Conservation (phyloP, 345 rosid genomes). For the Sonneratia alba region DNA sequence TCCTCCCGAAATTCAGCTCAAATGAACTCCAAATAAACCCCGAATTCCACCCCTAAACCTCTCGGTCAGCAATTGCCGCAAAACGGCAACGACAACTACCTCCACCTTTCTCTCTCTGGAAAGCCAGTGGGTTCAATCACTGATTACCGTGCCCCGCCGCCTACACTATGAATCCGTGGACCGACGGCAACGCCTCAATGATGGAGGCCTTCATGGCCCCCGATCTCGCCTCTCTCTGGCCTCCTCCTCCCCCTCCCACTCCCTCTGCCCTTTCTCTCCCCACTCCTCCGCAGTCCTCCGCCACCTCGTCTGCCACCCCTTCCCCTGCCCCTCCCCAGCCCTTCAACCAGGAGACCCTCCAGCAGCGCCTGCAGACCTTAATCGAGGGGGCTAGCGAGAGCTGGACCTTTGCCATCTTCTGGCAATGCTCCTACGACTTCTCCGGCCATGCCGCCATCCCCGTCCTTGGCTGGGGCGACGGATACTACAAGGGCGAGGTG, state of each 20-base stretch:
- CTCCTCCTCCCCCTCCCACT: conserved; percentile 29
- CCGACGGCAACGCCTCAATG: conserved; percentile 72
- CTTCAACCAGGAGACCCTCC: conserved; percentile 67
- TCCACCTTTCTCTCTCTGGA: no score
- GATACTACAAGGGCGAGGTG: conserved; percentile 83
- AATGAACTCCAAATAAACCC: no score
- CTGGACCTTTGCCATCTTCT: conserved; percentile 95
- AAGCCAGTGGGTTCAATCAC: conserved; percentile 15
- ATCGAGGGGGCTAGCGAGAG: conserved; percentile 57
- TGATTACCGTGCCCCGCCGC: conserved; percentile 24
- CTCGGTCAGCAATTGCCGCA: conserved; percentile 1
- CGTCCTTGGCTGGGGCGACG: conserved; percentile 84
- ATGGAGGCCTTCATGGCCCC: conserved; percentile 95
- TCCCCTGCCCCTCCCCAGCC: conserved; percentile 8
- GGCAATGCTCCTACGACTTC: conserved; percentile 80
- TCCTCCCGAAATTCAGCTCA: background rate
- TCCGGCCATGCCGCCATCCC: conserved; percentile 22
- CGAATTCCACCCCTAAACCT: conserved; percentile 22
- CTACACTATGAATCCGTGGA: conserved; percentile 62
- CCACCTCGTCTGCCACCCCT: conserved; percentile 5
- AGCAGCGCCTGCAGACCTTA: conserved; percentile 74
- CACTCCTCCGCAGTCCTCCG: conserved; percentile 25
- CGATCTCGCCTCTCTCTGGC: conserved; percentile 69
- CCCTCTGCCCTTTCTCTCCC: conserved; percentile 26
- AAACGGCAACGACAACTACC: background rate